These are phyloP conservation scores for Schwanniomyces occidentalis DNA, from an alignment of 805 yeast genomes.

Conservation along the genomic window DNA sequence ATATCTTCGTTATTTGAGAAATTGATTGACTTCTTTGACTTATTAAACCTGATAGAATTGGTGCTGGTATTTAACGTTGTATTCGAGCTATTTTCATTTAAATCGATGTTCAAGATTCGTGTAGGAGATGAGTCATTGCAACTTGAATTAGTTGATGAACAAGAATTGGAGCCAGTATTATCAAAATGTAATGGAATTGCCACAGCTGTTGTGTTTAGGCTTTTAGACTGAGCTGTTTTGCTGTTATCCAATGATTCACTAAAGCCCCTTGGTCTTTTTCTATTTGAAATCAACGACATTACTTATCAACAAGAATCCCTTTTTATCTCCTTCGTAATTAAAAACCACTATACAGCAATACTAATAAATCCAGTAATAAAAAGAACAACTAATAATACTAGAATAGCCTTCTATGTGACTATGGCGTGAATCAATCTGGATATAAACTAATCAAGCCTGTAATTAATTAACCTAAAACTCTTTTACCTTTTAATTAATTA, in stretches of 20 bases:
- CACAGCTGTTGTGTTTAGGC: slow-evolving; percentile 7
- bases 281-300: slow-evolving; percentile 41
- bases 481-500: no score
- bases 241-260: slow-evolving; percentile 36
- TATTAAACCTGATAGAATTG: slow-evolving; percentile 4
- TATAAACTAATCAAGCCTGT: no score
- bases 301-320: no score
- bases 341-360: no score
- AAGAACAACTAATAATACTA: no score
- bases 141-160: slow-evolving; percentile 10
- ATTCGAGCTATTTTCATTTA: slow-evolving; percentile 5
- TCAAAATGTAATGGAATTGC: slow-evolving; percentile 12
- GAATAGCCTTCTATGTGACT: no score
- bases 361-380: no score
- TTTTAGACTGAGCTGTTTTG: slow-evolving; percentile 2
- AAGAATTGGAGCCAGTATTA: slow-evolving; percentile 8
- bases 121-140: slow-evolving; percentile 9
- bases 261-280: slow-evolving; percentile 48
- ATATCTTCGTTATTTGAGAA: slow-evolving; percentile 7
- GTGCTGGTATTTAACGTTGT: slow-evolving; percentile 6
- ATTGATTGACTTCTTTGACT: slow-evolving; percentile 1
- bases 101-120: slow-evolving; percentile 8
- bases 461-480: no score
- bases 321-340: no score
- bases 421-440: no score